These are phyloP conservation scores for Alternaria arbusti DNA, from an alignment of 2,329 filamentous ascomycete species.

Conservation along the genomic window DNA sequence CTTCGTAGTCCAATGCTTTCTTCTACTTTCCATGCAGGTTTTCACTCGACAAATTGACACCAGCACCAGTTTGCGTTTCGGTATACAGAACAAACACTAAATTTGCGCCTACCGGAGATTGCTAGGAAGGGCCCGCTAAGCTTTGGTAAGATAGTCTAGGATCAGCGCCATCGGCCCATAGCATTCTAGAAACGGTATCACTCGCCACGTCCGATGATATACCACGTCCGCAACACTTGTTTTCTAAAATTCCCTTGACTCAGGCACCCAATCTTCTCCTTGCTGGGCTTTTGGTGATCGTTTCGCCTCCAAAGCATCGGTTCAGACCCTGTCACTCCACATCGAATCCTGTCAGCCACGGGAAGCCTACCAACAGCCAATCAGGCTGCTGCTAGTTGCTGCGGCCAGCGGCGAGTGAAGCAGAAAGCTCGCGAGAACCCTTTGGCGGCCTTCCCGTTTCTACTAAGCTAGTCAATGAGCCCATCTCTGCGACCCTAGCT, in stretches of 20 bases:
- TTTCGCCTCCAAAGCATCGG: constrained; percentile 46
- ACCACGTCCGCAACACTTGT: constrained; percentile 28
- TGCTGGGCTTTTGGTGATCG: constrained; percentile 33
- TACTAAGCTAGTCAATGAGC: constrained; percentile 30
- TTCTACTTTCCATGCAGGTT: constrained; percentile 1
- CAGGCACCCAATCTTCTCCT: constrained; percentile 20
- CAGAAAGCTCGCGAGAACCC: constrained; percentile 37
- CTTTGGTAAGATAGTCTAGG: constrained; percentile 34
- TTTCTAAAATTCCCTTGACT: constrained; percentile 23
- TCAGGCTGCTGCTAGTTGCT: constrained; percentile 25
- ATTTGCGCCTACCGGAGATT: constrained; percentile 13
- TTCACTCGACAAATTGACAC: constrained; percentile 1
- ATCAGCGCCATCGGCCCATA: constrained; percentile 43
- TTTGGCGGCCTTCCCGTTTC: constrained; percentile 42
- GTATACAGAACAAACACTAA: constrained; percentile 11
- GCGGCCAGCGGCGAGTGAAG: constrained; percentile 43
- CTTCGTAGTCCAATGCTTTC: not conserved
- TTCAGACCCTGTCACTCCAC: constrained; percentile 39
- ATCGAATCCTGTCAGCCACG: constrained; percentile 40
- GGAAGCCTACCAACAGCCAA: constrained; percentile 33
- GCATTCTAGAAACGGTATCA: constrained; percentile 43
- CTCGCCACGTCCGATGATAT: constrained; percentile 44
- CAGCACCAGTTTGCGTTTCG: constrained; percentile 3
- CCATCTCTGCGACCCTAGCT: constrained; percentile 24
- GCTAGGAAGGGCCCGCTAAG: constrained; percentile 36